A percentile compares a stretch with the other conserved stretches of the same genome.
Evolutionary conservation across 441 rosid genomes (phyloP).

Genomic region (Adansonia madagascariensis): DNA sequence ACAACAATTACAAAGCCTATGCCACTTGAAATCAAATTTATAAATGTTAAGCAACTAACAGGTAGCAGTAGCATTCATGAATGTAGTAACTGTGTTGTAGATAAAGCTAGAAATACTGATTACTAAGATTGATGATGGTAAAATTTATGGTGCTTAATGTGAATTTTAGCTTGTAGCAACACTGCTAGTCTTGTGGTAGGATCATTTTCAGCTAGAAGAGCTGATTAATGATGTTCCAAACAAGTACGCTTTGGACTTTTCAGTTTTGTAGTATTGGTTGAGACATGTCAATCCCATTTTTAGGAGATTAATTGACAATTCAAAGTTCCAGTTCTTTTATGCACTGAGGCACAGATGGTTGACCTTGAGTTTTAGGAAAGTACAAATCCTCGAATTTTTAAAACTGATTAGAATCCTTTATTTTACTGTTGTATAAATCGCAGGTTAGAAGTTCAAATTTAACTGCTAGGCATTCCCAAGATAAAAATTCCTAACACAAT

Average conservation of each 20-base stretch:
- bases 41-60: conserved; percentile 9
- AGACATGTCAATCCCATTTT: background rate
- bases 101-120: background rate
- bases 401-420: background rate
- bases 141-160: background rate
- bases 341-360: conserved; percentile 7
- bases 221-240: background rate
- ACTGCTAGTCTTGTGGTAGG: background rate
- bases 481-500: background rate
- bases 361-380: background rate
- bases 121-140: background rate
- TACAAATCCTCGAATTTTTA: background rate
- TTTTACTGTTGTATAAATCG: background rate
- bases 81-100: background rate
- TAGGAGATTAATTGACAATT: background rate
- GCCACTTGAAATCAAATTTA: conserved; percentile 10
- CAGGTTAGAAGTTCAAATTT: background rate
- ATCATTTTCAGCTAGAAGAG: conserved; percentile 11
- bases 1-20: background rate
- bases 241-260: background rate
- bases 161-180: conserved; percentile 13
- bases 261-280: background rate
- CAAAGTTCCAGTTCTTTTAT: background rate
- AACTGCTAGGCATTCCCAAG: background rate
- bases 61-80: background rate